Base-by-base conservation (phyloP, 2,329 filamentous ascomycete species). In the Trichophyton verrucosum region DNA sequence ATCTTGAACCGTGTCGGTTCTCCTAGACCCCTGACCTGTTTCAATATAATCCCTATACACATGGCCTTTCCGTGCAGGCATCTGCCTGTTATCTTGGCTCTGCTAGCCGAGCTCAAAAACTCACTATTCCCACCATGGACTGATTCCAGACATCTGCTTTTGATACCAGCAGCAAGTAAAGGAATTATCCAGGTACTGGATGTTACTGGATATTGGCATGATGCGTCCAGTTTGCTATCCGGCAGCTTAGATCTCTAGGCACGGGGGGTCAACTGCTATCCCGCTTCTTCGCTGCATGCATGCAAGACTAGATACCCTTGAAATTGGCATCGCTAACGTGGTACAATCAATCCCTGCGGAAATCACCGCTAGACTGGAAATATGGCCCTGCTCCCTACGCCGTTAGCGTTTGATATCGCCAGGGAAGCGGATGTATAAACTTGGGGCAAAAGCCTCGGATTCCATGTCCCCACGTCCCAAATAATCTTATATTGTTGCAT, bases 301-400 rank as follows among this genome's bases (percentile, higher is more conserved):
- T 13, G n/a, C n/a, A 44, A n/a, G 15, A 15, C 13, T 17, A 17
- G 15, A 33, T 55, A 55, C 30, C 49, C 49, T 55, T 55, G 49
- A 55, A 33, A 55, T 33, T 55, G 49, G 49, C 49, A 36, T 55
- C 49, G 49, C 49, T 55, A 55, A 36, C 24, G 27, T 36, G 49
- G 24, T 55, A 27, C 20, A 27, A 55, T 55, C 11, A 20, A 55
- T 55, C 49, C 49, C 49, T 55, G 49, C 49, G 27, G 24, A 33
- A 55, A 55, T 55, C 49, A 55, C 49, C 49, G 49, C 49, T 55
- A 33, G 27, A 33, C 49, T 55, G 49, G 49, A 36, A 55, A 55
- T 9, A 17, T n/a, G 33, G 2, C 49, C 49, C 36, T 44, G 13
- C 40, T 7, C n/a, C 17, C 17, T 33, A 49, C 13, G 46, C 20